A percentile compares a stretch with the other conserved stretches of the same genome.
Evolutionary conservation across 129 eudicot genomes (phyloP).

Genomic region (Rutidosis leptorrhynchoides): DNA sequence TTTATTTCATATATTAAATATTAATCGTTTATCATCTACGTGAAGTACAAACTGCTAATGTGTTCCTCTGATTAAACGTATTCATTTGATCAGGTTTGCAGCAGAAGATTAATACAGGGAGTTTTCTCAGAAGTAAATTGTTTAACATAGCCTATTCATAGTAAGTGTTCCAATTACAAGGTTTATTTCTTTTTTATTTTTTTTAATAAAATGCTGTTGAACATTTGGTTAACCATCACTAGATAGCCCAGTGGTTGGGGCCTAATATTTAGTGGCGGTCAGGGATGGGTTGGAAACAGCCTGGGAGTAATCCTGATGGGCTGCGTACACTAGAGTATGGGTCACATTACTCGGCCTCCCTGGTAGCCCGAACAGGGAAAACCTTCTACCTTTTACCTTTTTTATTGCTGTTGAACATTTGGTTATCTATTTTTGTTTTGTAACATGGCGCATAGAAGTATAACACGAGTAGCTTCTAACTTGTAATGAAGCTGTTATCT

Average conservation of each 20-base stretch:
- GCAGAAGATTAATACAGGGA: slow-evolving; percentile 74
- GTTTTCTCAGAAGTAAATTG: slow-evolving; percentile 53
- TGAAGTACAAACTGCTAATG: not conserved
- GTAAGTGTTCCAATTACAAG: slow-evolving; percentile 48
- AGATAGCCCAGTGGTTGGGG: too few species aligned
- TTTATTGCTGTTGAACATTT: not conserved
- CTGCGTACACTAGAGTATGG: too few species aligned
- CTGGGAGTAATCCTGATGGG: too few species aligned
- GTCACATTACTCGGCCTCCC: too few species aligned
- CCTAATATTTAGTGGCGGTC: too few species aligned
- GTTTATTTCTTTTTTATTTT: not conserved
- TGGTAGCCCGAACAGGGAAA: too few species aligned
- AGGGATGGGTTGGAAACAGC: too few species aligned
- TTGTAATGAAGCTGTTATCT: not conserved
- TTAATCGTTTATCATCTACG: not conserved
- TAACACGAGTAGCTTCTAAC: not conserved
- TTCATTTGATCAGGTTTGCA: slow-evolving; percentile 60
- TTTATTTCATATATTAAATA: too few species aligned
- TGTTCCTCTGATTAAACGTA: slow-evolving; percentile 12
- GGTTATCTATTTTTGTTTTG: not conserved
- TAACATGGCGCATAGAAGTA: not conserved
- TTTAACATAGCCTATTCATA: slow-evolving; percentile 73
- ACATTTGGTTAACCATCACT: slow-evolving; percentile 5
- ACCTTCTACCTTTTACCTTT: too few species aligned
- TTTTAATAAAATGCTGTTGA: not conserved